phyloP scores from a whole-genome alignment of 768 basidiomycete species.

The Mycena kentingensis region DNA sequence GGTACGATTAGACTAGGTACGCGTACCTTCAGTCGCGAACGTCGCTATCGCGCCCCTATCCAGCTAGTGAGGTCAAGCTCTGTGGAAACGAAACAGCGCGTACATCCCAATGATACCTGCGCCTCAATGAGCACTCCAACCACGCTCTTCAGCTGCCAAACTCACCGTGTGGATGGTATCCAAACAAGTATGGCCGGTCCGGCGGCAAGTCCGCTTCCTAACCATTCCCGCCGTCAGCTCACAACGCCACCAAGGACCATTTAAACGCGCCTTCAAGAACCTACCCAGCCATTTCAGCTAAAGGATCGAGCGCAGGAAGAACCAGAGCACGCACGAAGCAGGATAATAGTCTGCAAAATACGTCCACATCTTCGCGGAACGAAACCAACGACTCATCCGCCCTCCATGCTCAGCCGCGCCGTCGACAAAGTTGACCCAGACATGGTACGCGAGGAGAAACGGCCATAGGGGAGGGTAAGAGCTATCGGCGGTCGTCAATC shows the following conservation, averaged over 20 bases:
- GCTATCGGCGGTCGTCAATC: slow-evolving; percentile 41
- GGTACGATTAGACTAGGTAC: neutral
- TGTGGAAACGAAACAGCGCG: slow-evolving; percentile 29
- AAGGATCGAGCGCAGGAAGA: neutral
- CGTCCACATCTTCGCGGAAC: slow-evolving; percentile 71
- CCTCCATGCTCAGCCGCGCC: slow-evolving; percentile 73
- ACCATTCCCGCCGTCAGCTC: slow-evolving; percentile 16
- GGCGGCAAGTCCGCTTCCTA: slow-evolving; percentile 91
- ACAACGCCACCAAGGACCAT: neutral
- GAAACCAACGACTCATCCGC: slow-evolving; percentile 72
- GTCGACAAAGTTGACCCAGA: slow-evolving; percentile 82
- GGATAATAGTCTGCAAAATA: slow-evolving; percentile 94
- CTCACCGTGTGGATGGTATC: slow-evolving; percentile 96
- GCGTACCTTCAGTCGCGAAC: slow-evolving; percentile 88
- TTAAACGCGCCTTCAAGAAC: slow-evolving; percentile 49
- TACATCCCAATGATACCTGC: slow-evolving; percentile 97
- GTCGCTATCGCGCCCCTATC: slow-evolving; percentile 89
- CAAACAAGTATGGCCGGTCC: slow-evolving; percentile 93
- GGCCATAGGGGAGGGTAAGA: slow-evolving; percentile 92
- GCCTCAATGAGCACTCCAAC: slow-evolving; percentile 11
- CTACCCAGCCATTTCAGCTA: slow-evolving; percentile 39
- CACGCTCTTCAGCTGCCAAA: slow-evolving; percentile 3
- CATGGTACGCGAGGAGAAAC: slow-evolving; percentile 68
- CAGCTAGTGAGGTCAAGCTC: slow-evolving; percentile 1
- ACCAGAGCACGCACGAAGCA: slow-evolving; percentile 64